phyloP scores from a whole-genome alignment of 306 rosid species.

The Cicer arietinum region DNA sequence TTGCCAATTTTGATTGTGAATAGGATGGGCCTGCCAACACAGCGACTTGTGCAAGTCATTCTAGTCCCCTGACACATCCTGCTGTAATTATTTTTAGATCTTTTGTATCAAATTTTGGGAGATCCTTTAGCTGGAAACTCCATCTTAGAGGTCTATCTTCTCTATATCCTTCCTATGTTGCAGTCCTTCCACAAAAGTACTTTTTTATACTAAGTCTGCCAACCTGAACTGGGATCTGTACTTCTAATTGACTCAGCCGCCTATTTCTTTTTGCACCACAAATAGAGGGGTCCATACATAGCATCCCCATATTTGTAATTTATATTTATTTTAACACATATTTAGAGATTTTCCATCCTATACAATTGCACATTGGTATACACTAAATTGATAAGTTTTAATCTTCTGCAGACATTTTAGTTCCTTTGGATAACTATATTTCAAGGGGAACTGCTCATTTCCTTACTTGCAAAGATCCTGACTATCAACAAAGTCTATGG shows the following conservation, averaged over 20 bases:
- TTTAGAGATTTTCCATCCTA: slow-evolving; percentile 14
- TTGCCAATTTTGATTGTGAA: neutral
- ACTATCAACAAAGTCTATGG: slow-evolving; percentile 94
- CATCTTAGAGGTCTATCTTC: neutral
- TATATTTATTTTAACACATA: slow-evolving; percentile 22
- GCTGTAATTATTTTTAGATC: slow-evolving; percentile 9
- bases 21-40: neutral
- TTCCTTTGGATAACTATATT: slow-evolving; percentile 93
- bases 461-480: slow-evolving; percentile 82
- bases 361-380: neutral
- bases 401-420: slow-evolving; percentile 74
- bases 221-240: neutral
- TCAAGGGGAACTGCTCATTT: slow-evolving; percentile 91
- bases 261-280: neutral
- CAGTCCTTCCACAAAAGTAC: neutral
- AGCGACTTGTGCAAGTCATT: neutral
- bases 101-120: neutral
- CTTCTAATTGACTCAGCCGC: neutral
- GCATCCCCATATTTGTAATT: neutral
- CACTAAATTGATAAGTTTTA: slow-evolving; percentile 10
- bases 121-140: neutral
- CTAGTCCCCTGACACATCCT: neutral
- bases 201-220: neutral
- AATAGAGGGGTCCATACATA: neutral
- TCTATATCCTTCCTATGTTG: neutral